phyloP scores from a whole-genome alignment of 2,329 filamentous ascomycete species.

The Hypoxylon rubiginosum region DNA sequence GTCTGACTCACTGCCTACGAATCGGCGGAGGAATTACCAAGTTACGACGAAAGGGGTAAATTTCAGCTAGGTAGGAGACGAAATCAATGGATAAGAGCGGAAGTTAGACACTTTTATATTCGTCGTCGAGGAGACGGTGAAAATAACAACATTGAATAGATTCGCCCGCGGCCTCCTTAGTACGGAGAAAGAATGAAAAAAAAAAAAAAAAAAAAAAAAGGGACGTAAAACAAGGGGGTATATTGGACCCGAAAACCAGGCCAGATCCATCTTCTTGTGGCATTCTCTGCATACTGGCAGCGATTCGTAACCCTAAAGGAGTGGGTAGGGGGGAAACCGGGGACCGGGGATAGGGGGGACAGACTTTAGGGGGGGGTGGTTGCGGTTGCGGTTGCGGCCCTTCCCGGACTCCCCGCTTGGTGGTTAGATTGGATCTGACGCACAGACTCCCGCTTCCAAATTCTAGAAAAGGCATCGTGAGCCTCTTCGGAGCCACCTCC shows the following conservation, averaged over 20 bases:
- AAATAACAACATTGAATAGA: conserved; percentile 13
- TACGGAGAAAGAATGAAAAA: too few species aligned
- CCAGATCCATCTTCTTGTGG: conserved; percentile 32
- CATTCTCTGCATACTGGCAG: conserved; percentile 24
- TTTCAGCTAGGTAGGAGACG: conserved; percentile 11
- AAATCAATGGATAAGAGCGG: conserved; percentile 6
- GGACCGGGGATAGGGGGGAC: conserved; percentile 29
- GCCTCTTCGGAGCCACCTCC: conserved; percentile 30
- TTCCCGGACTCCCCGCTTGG: conserved; percentile 41
- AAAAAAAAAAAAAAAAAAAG: background rate
- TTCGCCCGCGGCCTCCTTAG: conserved; percentile 6
- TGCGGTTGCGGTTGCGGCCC: conserved; percentile 38
- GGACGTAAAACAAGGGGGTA: too few species aligned
- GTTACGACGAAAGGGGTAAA: conserved; percentile 3
- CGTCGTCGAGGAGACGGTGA: conserved; percentile 3
- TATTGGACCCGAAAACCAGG: conserved; percentile 17
- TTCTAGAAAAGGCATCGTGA: conserved; percentile 39
- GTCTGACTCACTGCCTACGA: background rate
- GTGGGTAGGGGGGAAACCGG: conserved; percentile 26
- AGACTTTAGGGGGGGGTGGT: conserved; percentile 21
- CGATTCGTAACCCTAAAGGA: conserved; percentile 40
- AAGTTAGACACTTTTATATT: background rate
- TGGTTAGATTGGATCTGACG: conserved; percentile 41
- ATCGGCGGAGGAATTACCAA: conserved; percentile 8
- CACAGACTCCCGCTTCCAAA: conserved; percentile 41